These are phyloP conservation scores for Boletus pseudopeckii DNA, from an alignment of 768 basidiomycete genomes.

Conservation along the genomic window DNA sequence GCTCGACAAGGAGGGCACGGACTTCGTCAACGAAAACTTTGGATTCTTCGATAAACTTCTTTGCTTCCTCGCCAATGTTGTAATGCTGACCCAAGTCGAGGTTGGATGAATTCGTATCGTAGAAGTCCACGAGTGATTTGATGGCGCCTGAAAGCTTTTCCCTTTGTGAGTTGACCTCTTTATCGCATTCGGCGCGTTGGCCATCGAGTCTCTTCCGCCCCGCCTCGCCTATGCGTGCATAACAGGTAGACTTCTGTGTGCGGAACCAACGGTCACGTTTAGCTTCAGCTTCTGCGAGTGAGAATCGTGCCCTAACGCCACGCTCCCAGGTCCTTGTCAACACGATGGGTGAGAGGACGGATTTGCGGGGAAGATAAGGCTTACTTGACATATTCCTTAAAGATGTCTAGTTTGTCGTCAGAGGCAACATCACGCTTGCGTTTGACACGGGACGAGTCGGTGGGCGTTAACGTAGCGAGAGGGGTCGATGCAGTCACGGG, in stretches of 20 bases:
- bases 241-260: conserved; percentile 29
- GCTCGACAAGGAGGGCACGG: conserved; percentile 23
- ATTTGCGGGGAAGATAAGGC: conserved; percentile 1
- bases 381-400: conserved; percentile 32
- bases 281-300: conserved; percentile 27
- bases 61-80: conserved; percentile 18
- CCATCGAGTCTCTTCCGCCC: conserved; percentile 29
- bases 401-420: conserved; percentile 23
- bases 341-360: not conserved
- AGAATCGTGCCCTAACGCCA: conserved; percentile 25
- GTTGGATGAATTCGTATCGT: conserved; percentile 20
- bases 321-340: conserved; percentile 29
- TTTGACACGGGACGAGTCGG: conserved; percentile 18
- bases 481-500: conserved; percentile 12
- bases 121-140: conserved; percentile 20
- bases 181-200: conserved; percentile 28
- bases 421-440: conserved; percentile 23
- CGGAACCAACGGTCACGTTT: conserved; percentile 30
- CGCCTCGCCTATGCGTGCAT: conserved; percentile 29
- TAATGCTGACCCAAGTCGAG: conserved; percentile 30
- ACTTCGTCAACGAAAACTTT: conserved; percentile 24
- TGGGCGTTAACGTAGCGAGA: conserved; percentile 11
- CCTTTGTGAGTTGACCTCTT: conserved; percentile 18
- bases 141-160: conserved; percentile 27
- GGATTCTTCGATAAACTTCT: conserved; percentile 24